Evolutionary conservation across 441 rosid species (phyloP).

Genomic region (Populus hybrid): DNA sequence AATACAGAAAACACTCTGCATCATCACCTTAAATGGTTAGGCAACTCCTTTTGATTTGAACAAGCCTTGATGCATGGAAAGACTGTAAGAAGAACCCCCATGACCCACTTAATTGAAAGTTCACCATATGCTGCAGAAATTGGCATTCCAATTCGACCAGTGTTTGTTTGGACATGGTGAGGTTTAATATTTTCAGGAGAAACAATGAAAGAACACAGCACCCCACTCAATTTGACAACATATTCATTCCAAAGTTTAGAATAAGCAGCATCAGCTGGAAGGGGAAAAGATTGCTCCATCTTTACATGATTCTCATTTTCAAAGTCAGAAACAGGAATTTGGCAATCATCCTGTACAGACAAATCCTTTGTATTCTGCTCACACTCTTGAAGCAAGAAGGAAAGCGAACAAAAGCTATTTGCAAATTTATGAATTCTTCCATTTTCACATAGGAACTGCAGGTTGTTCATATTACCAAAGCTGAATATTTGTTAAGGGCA

Average conservation of each 20-base stretch:
- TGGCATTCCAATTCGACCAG: conserved; percentile 34
- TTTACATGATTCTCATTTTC: conserved; percentile 25
- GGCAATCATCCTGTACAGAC: conserved; percentile 28
- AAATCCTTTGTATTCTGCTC: conserved; percentile 38
- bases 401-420: conserved; percentile 77
- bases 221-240: conserved; percentile 50
- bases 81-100: conserved; percentile 61
- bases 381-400: conserved; percentile 62
- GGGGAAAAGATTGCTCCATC: conserved; percentile 28
- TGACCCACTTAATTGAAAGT: conserved; percentile 72
- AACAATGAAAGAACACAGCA: conserved; percentile 62
- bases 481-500: conserved; percentile 60
- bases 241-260: conserved; percentile 55
- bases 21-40: conserved; percentile 53
- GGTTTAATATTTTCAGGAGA: conserved; percentile 45
- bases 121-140: conserved; percentile 56
- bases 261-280: conserved; percentile 34
- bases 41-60: conserved; percentile 59
- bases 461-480: conserved; percentile 67
- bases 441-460: conserved; percentile 79
- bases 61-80: conserved; percentile 76
- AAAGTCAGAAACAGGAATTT: conserved; percentile 23
- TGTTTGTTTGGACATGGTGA: conserved; percentile 32
- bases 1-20: conserved; percentile 3
- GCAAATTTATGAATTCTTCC: conserved; percentile 85